A percentile compares a stretch with the other conserved stretches of the same genome.
Evolutionary conservation across 352 stramenopile genomes (phyloP).

Genomic region (Phytophthora hibernalis): DNA sequence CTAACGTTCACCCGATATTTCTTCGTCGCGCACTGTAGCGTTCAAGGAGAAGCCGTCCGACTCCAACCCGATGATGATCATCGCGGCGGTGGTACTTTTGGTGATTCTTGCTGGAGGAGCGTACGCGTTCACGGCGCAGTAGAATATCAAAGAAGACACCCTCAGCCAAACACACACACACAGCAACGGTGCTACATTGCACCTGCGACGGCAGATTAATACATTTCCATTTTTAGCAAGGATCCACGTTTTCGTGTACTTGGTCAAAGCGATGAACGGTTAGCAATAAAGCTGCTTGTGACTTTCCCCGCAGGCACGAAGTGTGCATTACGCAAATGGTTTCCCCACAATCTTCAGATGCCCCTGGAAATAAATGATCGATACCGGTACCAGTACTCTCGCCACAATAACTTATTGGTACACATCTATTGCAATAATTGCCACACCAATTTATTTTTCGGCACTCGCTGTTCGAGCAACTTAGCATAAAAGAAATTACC

Average conservation of each 20-base stretch:
- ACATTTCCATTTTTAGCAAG: conserved; percentile 2
- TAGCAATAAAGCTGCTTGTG: too few species aligned
- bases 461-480: background rate
- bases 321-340: too few species aligned
- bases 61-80: conserved; percentile 55
- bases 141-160: conserved; percentile 1
- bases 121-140: conserved; percentile 58
- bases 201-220: conserved; percentile 22
- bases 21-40: conserved; percentile 34
- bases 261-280: too few species aligned
- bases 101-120: conserved; percentile 55
- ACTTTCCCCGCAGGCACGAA: too few species aligned
- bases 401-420: too few species aligned
- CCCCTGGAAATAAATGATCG: too few species aligned
- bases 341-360: too few species aligned
- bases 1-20: background rate
- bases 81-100: conserved; percentile 57
- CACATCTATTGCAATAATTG: too few species aligned
- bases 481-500: background rate
- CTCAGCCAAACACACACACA: background rate
- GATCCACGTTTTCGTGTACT: too few species aligned
- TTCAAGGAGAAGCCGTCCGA: conserved; percentile 74
- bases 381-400: too few species aligned
- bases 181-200: background rate
- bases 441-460: too few species aligned